Evolutionary conservation across 345 rosid genomes (phyloP), one percentile per base, ranked within the genome.

Genomic region (thale cress (Arabidopsis thaliana)): DNA sequence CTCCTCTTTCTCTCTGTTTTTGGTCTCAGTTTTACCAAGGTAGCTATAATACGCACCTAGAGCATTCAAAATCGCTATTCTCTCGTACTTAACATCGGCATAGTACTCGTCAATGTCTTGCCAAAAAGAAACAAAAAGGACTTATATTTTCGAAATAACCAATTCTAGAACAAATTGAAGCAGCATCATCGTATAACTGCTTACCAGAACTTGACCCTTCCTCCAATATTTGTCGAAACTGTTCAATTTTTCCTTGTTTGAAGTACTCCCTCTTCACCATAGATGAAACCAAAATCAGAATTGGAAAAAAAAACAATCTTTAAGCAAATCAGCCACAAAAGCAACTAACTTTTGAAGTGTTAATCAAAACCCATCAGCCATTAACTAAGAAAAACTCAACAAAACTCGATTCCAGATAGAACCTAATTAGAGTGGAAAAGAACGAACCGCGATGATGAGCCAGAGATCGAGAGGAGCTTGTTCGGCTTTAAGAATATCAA

Each of bases 381-480:
- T 1, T 24, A n/a, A 34, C 25, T 8, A 58, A 37, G 10, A 58
- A 33, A 51, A n/a, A 34, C 41, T 34, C 62, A 57, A 50, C 3
- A 7, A 25, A 61, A 45, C 33, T 61, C 69, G 69, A 60, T 20
- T 13, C 37, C 4, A 45, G 37, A 72, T 1, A 45, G 10, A 23
- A 56, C 23, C 4, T 53, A 34, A 49, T 25, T 48, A 6, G 49
- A 52, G n/a, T 28, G 1, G 3, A 40, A 45, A 57, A 66, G 22
- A n/a, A 81, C 85, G 63, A 73, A 94, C 98, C 77, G 99, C 97
- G 64, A 95, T 95, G 69, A 92, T 83, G 74, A 95, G 97, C 99
- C 99, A 95, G 81, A 95, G 93, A 85, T 90, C 89, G 75, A 90
- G 97, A 76, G 97, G 96, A 48, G 99, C 99, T 85, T 95, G 99